These are phyloP conservation scores for Hanseniaspora pseudoguilliermondii DNA, from an alignment of 805 yeast species.

Conservation along the genomic window DNA sequence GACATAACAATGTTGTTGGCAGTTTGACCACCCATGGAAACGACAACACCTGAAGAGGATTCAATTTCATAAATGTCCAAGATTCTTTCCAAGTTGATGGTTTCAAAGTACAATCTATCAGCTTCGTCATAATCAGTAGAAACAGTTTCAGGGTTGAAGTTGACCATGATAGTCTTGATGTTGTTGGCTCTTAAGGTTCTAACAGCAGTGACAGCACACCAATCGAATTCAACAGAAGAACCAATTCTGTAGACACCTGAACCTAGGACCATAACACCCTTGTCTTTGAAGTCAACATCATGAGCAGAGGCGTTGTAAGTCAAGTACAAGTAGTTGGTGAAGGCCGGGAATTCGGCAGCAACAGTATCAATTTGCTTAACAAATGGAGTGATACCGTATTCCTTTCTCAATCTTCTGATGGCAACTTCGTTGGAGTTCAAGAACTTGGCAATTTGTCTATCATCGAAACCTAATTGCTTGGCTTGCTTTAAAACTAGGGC, in stretches of 20 bases:
- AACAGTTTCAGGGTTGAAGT: conserved; percentile 97
- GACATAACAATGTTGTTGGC: conserved; percentile 92
- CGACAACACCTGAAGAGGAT: conserved; percentile 78
- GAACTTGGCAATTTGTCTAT: conserved; percentile 75
- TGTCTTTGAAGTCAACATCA: conserved; percentile 75
- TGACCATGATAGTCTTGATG: conserved; percentile 85
- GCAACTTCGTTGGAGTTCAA: conserved; percentile 55
- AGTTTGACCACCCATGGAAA: conserved; percentile 94
- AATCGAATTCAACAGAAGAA: conserved; percentile 94
- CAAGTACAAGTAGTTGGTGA: conserved; percentile 88
- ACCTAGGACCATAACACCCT: conserved; percentile 89
- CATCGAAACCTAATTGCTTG: conserved; percentile 90
- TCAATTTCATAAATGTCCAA: conserved; percentile 95
- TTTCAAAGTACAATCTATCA: conserved; percentile 93
- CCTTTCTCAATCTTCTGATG: conserved; percentile 71
- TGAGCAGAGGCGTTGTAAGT: conserved; percentile 84
- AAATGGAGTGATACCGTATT: conserved; percentile 71
- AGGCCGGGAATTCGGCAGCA: conserved; percentile 98
- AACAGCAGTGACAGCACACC: conserved; percentile 98
- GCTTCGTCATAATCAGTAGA: conserved; percentile 98
- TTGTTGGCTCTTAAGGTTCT: conserved; percentile 82
- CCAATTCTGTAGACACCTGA: conserved; percentile 99
- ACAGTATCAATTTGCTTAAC: conserved; percentile 94
- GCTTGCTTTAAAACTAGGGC: conserved; percentile 56
- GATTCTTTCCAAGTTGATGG: conserved; percentile 87